These are phyloP conservation scores for Orbilia blumenaviensis DNA, from an alignment of 2,329 filamentous ascomycete species.

Conservation along the genomic window DNA sequence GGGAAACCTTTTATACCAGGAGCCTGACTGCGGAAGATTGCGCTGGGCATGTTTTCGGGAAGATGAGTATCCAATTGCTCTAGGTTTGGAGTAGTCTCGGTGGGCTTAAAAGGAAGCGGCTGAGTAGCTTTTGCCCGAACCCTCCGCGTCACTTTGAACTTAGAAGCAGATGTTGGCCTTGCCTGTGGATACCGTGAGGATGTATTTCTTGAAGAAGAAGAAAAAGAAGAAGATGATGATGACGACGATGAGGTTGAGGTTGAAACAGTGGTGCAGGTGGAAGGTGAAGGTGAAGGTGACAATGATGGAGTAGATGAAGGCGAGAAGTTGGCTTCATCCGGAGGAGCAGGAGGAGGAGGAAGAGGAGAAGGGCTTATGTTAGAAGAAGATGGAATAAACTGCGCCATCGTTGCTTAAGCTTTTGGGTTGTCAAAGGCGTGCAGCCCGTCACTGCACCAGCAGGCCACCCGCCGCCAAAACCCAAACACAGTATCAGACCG, in stretches of 20 bases:
- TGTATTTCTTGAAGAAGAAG: not conserved
- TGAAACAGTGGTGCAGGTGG: conserved; percentile 1
- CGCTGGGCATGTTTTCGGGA: not conserved
- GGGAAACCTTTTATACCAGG: not conserved
- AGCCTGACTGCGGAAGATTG: not conserved
- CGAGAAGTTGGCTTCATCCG: not conserved
- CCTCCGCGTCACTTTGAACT: conserved; percentile 5
- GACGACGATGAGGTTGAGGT: conserved; percentile 12
- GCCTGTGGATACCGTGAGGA: not conserved
- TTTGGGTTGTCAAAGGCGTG: conserved; percentile 1
- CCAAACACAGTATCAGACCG: not conserved
- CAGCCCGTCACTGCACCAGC: not conserved
- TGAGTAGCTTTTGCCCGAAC: not conserved
- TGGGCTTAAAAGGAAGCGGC: too few relatives aligned
- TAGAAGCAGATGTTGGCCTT: not conserved
- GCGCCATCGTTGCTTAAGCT: conserved; percentile 29
- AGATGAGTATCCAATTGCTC: not conserved
- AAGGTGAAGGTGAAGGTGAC: conserved; percentile 16
- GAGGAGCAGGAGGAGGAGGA: not conserved
- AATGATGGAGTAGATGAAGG: not conserved
- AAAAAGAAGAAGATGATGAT: not conserved
- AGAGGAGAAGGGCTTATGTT: not conserved
- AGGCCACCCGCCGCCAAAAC: not conserved
- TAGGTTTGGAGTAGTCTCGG: not conserved
- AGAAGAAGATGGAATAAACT: not conserved